phyloP scores from a whole-genome alignment of 148 eudicot genomes.

The Dysphania ambrosioides region DNA sequence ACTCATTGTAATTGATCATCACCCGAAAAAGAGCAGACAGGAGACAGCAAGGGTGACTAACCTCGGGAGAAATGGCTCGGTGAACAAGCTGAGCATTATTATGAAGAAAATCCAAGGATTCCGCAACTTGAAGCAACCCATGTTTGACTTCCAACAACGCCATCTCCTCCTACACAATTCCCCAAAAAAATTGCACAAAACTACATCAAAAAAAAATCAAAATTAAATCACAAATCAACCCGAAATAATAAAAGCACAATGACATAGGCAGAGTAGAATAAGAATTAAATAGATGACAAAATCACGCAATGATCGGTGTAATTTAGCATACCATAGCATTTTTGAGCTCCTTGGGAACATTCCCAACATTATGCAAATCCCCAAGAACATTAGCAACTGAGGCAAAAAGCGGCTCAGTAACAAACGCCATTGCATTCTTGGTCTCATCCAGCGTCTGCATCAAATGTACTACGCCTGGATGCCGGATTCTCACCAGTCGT shows the following conservation, averaged over 20 bases:
- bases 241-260: background rate
- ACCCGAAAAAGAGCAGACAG: background rate
- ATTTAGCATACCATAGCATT: slow-evolving; percentile 46
- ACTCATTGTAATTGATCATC: background rate
- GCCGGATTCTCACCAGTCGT: slow-evolving; percentile 76
- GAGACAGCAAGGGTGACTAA: too few species aligned
- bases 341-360: slow-evolving; percentile 51
- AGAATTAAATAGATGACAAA: too few species aligned
- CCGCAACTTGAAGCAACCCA: slow-evolving; percentile 92
- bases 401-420: slow-evolving; percentile 89
- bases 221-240: background rate
- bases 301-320: too few species aligned
- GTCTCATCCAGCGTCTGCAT: slow-evolving; percentile 93
- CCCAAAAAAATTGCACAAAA: background rate
- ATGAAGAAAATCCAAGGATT: slow-evolving; percentile 89
- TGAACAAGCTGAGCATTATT: slow-evolving; percentile 89
- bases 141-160: slow-evolving; percentile 96
- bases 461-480: slow-evolving; percentile 93
- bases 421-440: slow-evolving; percentile 95
- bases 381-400: slow-evolving; percentile 84
- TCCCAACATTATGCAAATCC: slow-evolving; percentile 51
- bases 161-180: slow-evolving; percentile 68
- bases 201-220: background rate
- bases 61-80: slow-evolving; percentile 90
- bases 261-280: too few species aligned